A percentile compares a stretch with the other conserved stretches of the same genome.
Evolutionary conservation across 768 basidiomycete genomes (phyloP).

Genomic region (Pisolithus albus): DNA sequence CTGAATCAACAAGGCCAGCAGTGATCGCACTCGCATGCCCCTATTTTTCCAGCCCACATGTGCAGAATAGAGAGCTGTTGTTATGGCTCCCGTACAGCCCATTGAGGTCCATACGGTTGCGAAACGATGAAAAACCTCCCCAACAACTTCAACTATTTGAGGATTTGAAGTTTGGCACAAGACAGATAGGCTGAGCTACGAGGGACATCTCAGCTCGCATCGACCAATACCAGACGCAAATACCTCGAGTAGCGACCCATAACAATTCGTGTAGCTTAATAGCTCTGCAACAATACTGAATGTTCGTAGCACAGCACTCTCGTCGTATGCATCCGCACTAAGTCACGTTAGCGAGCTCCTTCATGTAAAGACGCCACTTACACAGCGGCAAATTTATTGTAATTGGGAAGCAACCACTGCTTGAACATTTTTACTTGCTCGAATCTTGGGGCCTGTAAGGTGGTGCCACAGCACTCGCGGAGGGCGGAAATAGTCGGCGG

Average conservation of each 20-base stretch:
- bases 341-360: neutral
- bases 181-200: constrained; percentile 46
- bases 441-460: constrained; percentile 56
- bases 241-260: constrained; percentile 65
- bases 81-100: constrained; percentile 51
- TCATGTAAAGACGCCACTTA: constrained; percentile 20
- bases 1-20: constrained; percentile 57
- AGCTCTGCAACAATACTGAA: constrained; percentile 56
- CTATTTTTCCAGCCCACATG: constrained; percentile 58
- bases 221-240: neutral
- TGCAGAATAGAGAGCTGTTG: constrained; percentile 52
- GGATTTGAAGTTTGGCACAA: constrained; percentile 46
- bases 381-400: constrained; percentile 49
- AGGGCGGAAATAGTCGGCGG: constrained; percentile 35
- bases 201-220: constrained; percentile 5
- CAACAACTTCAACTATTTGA: constrained; percentile 51
- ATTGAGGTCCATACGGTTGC: constrained; percentile 74
- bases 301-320: constrained; percentile 38
- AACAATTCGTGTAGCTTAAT: constrained; percentile 56
- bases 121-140: constrained; percentile 69
- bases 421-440: constrained; percentile 67
- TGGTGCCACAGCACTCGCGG: constrained; percentile 36
- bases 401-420: constrained; percentile 69
- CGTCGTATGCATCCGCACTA: constrained; percentile 27
- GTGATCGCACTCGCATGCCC: constrained; percentile 57